phyloP scores from a whole-genome alignment of 129 eudicot species.

The Scalesia atractyloides region DNA sequence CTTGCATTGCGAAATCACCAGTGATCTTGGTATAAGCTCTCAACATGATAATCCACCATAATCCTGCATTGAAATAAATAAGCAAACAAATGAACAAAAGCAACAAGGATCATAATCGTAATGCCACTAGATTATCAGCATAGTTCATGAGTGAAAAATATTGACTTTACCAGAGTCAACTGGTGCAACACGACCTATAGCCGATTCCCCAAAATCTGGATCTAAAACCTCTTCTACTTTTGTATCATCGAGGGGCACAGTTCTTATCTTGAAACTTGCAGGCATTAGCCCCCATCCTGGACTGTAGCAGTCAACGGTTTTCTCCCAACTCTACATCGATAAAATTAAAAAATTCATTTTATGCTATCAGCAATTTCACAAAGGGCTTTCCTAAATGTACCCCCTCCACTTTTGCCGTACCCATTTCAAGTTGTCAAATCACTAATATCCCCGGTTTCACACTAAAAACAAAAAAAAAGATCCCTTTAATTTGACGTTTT shows the following conservation, averaged over 20 bases:
- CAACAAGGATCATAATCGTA: slow-evolving; percentile 9
- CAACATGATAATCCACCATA: slow-evolving; percentile 96
- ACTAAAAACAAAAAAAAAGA: too few species aligned
- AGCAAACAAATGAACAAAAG: background rate
- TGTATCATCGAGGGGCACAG: slow-evolving; percentile 72
- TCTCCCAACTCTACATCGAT: slow-evolving; percentile 84
- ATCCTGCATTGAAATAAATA: slow-evolving; percentile 46
- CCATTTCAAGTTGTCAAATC: too few species aligned
- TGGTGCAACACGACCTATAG: slow-evolving; percentile 99
- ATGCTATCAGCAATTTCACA: background rate
- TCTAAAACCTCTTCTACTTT: slow-evolving; percentile 92
- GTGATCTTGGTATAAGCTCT: slow-evolving; percentile 92
- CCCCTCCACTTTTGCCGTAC: too few species aligned
- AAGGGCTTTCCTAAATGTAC: too few species aligned
- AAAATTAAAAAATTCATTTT: background rate
- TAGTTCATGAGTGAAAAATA: background rate
- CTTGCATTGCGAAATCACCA: slow-evolving; percentile 83
- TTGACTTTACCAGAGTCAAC: slow-evolving; percentile 82
- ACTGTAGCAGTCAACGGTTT: slow-evolving; percentile 97
- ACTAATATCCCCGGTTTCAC: too few species aligned
- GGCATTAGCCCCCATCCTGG: slow-evolving; percentile 99
- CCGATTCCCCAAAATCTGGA: slow-evolving; percentile 98
- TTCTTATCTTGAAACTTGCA: slow-evolving; percentile 92
- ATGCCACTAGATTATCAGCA: too few species aligned
- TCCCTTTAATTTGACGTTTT: too few species aligned